These are phyloP conservation scores for Tetracentron sinense DNA, from an alignment of 164 flowering plant genomes.

Conservation along the genomic window DNA sequence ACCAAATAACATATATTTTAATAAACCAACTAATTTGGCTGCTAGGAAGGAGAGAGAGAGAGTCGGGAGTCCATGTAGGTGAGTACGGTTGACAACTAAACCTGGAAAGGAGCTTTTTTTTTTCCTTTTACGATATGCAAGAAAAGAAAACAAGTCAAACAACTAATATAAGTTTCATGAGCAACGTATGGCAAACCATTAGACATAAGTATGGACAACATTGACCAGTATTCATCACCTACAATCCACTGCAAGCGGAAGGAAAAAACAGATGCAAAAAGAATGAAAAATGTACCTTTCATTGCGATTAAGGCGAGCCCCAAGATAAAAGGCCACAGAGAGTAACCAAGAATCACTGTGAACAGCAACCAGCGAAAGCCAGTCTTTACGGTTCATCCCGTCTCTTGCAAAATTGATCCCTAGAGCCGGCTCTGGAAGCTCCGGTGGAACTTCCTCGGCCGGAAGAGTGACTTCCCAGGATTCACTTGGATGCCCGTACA, in stretches of 20 bases:
- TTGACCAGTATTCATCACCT: too few species aligned
- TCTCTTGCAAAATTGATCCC: conserved; percentile 94
- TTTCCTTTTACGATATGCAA: too few species aligned
- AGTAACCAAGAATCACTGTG: conserved; percentile 96
- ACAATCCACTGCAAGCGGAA: not conserved
- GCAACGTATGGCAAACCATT: too few species aligned
- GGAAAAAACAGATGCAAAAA: not conserved
- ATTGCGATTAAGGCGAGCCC: conserved; percentile 78
- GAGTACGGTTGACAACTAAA: too few species aligned
- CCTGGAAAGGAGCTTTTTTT: too few species aligned
- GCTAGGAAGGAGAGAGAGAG: too few species aligned
- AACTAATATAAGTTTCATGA: too few species aligned
- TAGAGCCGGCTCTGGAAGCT: conserved; percentile 95
- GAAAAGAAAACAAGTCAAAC: too few species aligned
- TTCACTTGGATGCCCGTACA: conserved; percentile 82
- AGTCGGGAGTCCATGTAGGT: too few species aligned
- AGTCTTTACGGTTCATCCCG: conserved; percentile 89
- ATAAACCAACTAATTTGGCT: too few species aligned
- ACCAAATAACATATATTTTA: too few species aligned
- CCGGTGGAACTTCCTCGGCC: conserved; percentile 93
- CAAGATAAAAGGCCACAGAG: conserved; percentile 84
- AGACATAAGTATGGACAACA: too few species aligned
- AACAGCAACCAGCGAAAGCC: conserved; percentile 88
- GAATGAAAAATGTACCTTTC: conserved; percentile 65
- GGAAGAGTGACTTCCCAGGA: conserved; percentile 88